Evolutionary conservation across 495 filamentous ascomycete species (phyloP).

Genomic region (Aspergillus haitiensis): DNA sequence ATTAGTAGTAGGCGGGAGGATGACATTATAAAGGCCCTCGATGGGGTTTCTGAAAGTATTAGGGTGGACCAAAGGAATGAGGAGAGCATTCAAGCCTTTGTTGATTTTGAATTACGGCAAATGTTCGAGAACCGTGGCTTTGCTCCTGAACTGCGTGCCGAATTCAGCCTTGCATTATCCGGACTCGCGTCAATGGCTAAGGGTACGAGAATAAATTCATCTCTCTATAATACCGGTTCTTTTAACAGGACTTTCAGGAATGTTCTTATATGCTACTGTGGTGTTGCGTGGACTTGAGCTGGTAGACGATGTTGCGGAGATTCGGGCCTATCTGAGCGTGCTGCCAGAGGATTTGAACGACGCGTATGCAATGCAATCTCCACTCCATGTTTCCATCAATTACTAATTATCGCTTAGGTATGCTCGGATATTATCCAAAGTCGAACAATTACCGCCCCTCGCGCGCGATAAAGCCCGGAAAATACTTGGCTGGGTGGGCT

Average conservation of each 20-base stretch:
- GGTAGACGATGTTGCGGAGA: slow-evolving; percentile 1
- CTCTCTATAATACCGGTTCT: neutral
- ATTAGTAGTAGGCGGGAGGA: slow-evolving; percentile 5
- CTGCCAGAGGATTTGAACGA: slow-evolving; percentile 7
- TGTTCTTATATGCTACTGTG: slow-evolving; percentile 7
- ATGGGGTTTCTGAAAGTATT: neutral
- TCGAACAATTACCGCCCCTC: neutral
- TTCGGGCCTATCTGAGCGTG: neutral
- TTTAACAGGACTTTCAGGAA: neutral
- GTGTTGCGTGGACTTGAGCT: neutral
- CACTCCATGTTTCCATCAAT: too few relatives aligned
- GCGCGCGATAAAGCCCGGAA: slow-evolving; percentile 4
- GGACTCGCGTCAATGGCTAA: slow-evolving; percentile 1
- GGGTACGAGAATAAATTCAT: neutral
- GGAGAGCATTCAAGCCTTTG: slow-evolving; percentile 1
- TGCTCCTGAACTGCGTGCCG: neutral
- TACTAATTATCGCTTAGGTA: too few relatives aligned
- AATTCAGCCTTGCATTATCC: neutral
- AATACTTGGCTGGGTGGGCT: slow-evolving; percentile 8
- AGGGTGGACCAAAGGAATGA: slow-evolving; percentile 1
- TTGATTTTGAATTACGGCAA: neutral
- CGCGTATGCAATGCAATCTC: neutral
- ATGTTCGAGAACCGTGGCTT: neutral
- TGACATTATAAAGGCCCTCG: neutral
- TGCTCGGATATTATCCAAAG: neutral